Conservation (phyloP, 1,139 yeast genomes). For the Blastobotrys elegans region DNA sequence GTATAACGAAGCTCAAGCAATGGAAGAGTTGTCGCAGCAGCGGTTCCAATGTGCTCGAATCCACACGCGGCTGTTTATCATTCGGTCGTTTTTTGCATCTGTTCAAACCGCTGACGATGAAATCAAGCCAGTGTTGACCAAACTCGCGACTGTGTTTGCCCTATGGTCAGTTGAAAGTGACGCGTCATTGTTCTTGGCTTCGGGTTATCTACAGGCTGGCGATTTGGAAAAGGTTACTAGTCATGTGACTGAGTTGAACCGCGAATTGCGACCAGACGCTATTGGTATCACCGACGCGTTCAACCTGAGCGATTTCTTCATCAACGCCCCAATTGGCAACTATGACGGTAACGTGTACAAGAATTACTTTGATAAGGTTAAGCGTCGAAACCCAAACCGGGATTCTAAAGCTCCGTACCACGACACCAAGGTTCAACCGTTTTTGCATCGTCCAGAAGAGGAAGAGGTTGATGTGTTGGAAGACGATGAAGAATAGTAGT, state of each 20-base stretch:
- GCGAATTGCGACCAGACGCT: constrained; percentile 54
- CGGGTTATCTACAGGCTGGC: constrained; percentile 4
- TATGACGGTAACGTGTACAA: constrained; percentile 84
- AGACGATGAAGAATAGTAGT: neutral
- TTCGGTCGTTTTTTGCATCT: constrained; percentile 36
- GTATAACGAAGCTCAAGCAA: constrained; percentile 33
- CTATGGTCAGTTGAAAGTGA: constrained; percentile 69
- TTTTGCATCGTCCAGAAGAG: constrained; percentile 35
- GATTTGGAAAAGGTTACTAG: constrained; percentile 9
- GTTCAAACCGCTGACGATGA: constrained; percentile 24
- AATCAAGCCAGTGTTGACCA: constrained; percentile 39
- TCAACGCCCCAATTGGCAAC: constrained; percentile 81
- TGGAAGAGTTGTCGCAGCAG: constrained; percentile 41
- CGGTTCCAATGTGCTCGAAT: constrained; percentile 42
- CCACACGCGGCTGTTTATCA: constrained; percentile 38
- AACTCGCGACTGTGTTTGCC: constrained; percentile 58
- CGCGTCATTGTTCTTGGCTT: constrained; percentile 62
- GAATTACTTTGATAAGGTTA: constrained; percentile 50
- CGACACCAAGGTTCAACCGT: constrained; percentile 37
- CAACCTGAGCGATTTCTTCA: constrained; percentile 75
- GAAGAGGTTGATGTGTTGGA: constrained; percentile 15
- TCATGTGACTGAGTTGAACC: constrained; percentile 35
- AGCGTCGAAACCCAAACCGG: constrained; percentile 34
- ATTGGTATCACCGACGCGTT: constrained; percentile 84
- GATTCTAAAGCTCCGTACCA: constrained; percentile 37